Evolutionary conservation across 331 rosid species (phyloP).

Genomic region (Quercus tomentella): DNA sequence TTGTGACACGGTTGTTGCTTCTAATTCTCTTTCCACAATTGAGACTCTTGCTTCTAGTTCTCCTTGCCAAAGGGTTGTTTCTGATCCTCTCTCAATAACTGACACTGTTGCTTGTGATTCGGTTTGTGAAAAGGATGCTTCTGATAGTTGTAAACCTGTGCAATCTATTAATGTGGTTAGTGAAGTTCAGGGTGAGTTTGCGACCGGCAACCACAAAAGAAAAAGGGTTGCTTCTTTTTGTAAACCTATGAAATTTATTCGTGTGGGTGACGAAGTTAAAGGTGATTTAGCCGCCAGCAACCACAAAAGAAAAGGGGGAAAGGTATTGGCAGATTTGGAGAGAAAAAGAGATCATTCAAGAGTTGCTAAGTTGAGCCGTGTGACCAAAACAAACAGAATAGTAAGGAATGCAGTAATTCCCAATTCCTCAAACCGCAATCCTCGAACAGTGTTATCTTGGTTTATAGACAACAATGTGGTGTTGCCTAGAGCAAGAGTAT

Average conservation of each 20-base stretch:
- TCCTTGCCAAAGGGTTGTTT: background rate
- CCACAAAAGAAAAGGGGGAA: too few species aligned
- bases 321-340: too few species aligned
- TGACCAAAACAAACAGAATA: background rate
- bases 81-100: background rate
- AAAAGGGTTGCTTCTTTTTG: too few species aligned
- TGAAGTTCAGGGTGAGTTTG: too few species aligned
- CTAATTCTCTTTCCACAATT: background rate
- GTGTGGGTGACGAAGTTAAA: too few species aligned
- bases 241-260: too few species aligned
- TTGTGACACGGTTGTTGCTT: background rate
- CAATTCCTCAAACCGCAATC: background rate
- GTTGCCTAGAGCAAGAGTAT: constrained; percentile 15
- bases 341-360: too few species aligned
- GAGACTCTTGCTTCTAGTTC: background rate
- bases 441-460: constrained; percentile 24
- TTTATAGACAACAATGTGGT: constrained; percentile 36
- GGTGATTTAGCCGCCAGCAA: too few species aligned
- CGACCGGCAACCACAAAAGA: too few species aligned
- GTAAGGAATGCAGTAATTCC: background rate
- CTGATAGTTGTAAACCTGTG: background rate
- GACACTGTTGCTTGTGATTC: background rate
- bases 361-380: background rate
- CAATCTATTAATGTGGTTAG: too few species aligned
- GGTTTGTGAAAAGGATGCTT: background rate